Conservation (phyloP, 441 rosid species). For the Euphorbia celastroides region DNA sequence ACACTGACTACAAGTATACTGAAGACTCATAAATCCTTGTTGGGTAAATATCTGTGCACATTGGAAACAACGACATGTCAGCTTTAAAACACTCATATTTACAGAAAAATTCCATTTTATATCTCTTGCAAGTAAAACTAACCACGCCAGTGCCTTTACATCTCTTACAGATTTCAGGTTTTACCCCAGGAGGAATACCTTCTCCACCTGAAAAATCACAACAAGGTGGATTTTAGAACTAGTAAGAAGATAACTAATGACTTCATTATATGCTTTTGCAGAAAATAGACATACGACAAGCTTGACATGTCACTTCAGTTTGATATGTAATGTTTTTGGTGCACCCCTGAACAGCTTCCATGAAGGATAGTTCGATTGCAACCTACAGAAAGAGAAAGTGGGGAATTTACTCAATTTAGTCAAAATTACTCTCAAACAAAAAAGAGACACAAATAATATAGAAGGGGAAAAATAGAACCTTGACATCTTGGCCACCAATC, state of each 20-base stretch:
- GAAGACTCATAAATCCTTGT: conserved; percentile 61
- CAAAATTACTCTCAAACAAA: too few species aligned
- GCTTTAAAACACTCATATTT: background rate
- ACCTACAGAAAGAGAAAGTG: conserved; percentile 36
- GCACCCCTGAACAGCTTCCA: conserved; percentile 99
- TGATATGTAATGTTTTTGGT: conserved; percentile 72
- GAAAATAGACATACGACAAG: conserved; percentile 62
- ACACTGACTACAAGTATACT: conserved; percentile 65
- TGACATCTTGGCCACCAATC: conserved; percentile 85
- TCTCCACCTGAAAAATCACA: conserved; percentile 63
- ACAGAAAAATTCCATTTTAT: background rate
- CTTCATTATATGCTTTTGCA: background rate
- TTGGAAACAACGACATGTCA: conserved; percentile 22
- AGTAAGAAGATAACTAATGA: background rate
- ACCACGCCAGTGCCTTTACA: conserved; percentile 96
- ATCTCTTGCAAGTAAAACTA: conserved; percentile 25
- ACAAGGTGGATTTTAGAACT: conserved; percentile 5
- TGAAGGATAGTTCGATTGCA: conserved; percentile 83
- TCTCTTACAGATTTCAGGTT: conserved; percentile 75
- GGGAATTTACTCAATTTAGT: too few species aligned
- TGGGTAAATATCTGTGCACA: conserved; percentile 50
- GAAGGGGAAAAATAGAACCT: conserved; percentile 55
- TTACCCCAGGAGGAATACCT: conserved; percentile 97
- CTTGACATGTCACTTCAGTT: conserved; percentile 73
- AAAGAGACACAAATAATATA: background rate